These are phyloP conservation scores for Cyberlindnera saturnus DNA, from an alignment of 805 yeast genomes.

Conservation along the genomic window DNA sequence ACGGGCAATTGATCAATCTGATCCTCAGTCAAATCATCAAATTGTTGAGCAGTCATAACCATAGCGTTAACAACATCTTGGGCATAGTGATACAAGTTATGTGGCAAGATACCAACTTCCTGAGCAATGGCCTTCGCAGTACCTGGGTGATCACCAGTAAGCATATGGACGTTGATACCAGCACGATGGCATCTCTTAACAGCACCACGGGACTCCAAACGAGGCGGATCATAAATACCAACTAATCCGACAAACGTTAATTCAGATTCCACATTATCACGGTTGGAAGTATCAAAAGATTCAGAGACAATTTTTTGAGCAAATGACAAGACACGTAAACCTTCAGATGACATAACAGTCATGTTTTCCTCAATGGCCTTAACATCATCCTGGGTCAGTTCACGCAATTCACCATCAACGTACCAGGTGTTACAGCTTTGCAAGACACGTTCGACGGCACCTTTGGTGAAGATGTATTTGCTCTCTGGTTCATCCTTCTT, in stretches of 20 bases:
- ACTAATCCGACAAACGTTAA: conserved; percentile 60
- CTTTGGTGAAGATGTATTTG: conserved; percentile 49
- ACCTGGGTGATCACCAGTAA: conserved; percentile 76
- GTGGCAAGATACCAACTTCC: conserved; percentile 73
- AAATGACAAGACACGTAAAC: conserved; percentile 69
- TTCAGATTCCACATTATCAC: conserved; percentile 44
- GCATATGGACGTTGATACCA: conserved; percentile 75
- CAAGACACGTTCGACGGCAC: conserved; percentile 71
- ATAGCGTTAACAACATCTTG: conserved; percentile 52
- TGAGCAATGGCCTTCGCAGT: conserved; percentile 77
- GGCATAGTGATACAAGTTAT: conserved; percentile 48
- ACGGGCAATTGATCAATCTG: conserved; percentile 60
- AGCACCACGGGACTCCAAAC: conserved; percentile 59
- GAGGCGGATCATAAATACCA: conserved; percentile 79
- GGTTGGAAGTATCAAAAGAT: conserved; percentile 26
- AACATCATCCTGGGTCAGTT: conserved; percentile 37
- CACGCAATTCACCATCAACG: conserved; percentile 24
- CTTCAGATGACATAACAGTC: conserved; percentile 54
- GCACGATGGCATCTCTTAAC: conserved; percentile 66
- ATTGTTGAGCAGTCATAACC: conserved; percentile 73
- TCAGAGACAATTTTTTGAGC: conserved; percentile 38
- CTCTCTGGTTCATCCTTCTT: conserved; percentile 25
- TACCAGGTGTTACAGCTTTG: conserved; percentile 51
- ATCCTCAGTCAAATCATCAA: conserved; percentile 55
- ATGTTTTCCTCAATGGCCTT: conserved; percentile 45